Conservation (phyloP, 2,329 filamentous ascomycete species). For the Scorias spongiosa region DNA sequence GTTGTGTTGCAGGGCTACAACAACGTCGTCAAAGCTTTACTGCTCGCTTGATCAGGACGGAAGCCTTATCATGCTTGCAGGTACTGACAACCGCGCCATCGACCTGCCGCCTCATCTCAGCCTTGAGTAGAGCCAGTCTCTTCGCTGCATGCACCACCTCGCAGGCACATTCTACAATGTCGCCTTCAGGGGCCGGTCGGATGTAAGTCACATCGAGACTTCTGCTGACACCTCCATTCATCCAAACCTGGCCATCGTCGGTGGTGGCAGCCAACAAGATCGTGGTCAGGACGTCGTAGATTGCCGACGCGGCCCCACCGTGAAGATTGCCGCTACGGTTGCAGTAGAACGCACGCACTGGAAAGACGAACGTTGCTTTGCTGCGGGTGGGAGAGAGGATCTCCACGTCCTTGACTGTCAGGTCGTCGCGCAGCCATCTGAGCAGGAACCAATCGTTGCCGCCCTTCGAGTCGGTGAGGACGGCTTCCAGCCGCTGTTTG, state of each 20-base stretch:
- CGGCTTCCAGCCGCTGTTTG: slow-evolving; percentile 11
- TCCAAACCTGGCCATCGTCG: slow-evolving; percentile 25
- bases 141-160: slow-evolving; percentile 31
- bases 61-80: slow-evolving; percentile 22
- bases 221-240: slow-evolving; percentile 27
- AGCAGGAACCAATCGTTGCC: slow-evolving; percentile 5
- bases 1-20: too few relatives aligned
- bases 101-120: slow-evolving; percentile 24
- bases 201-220: slow-evolving; percentile 32
- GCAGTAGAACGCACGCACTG: slow-evolving; percentile 28
- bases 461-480: slow-evolving; percentile 3
- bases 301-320: slow-evolving; percentile 37
- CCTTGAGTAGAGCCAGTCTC: slow-evolving; percentile 24
- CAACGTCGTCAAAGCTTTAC: not conserved
- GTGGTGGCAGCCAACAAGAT: slow-evolving; percentile 20
- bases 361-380: slow-evolving; percentile 29
- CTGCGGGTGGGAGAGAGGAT: slow-evolving; percentile 21
- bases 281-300: slow-evolving; percentile 40
- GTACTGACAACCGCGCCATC: slow-evolving; percentile 20
- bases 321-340: slow-evolving; percentile 37
- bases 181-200: slow-evolving; percentile 25
- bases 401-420: slow-evolving; percentile 17
- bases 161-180: slow-evolving; percentile 26
- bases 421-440: slow-evolving; percentile 9
- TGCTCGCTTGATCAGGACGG: slow-evolving; percentile 4